Evolutionary conservation across 768 basidiomycete genomes (phyloP), one percentile per base, ranked within the genome.

Genomic region (Albatrellus ellisii): DNA sequence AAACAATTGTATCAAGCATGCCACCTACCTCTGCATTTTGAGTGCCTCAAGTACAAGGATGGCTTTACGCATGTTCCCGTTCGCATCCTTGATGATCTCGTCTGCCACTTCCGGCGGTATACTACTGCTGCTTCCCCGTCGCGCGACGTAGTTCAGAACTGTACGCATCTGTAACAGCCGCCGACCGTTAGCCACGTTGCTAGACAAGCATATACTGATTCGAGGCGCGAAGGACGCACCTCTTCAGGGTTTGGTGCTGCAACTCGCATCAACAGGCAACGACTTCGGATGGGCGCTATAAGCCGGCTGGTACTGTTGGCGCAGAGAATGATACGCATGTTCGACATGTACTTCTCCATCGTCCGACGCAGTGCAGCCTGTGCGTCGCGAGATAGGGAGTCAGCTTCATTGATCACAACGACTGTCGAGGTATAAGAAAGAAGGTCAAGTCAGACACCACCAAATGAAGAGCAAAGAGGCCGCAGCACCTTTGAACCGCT

Each of bases 331-430:
- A 99, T 81, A 22, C 94, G 78, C 75, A 99, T 75, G 59, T 97
- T 99, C 31, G 81, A 78, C 85, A 95, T 97, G 67, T 94, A 98
- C 62, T 97, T 98, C 58, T 99, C 94, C 94, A 98, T 99, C 8
- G 94, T 99, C 44, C 94, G 72, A 54, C 94, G 79, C 26, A 99
- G 72, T 6, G 94, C 94, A 0, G 94, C 91, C 65, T 99, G 94
- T 1, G 94, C 94, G 62, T 99, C 94, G 41, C 94, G 79, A 9
- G 88, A 79, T 31, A 99, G 71, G 0, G 87, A 81, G 59, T 99
- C 94, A 2, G 94, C 94, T 62, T 97, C 94, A 52, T 98, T 97
- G 55, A 99, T 95, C 44, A 99, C 72, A 39, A 99, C 92, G n/a
- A 92, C 94, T 97, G 49, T 5, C 5, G 17, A 6, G 29, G 29